Evolutionary conservation across 2,329 filamentous ascomycete species (phyloP), one percentile per base, ranked within the genome.

Genomic region (Amauroascus verrucosus): DNA sequence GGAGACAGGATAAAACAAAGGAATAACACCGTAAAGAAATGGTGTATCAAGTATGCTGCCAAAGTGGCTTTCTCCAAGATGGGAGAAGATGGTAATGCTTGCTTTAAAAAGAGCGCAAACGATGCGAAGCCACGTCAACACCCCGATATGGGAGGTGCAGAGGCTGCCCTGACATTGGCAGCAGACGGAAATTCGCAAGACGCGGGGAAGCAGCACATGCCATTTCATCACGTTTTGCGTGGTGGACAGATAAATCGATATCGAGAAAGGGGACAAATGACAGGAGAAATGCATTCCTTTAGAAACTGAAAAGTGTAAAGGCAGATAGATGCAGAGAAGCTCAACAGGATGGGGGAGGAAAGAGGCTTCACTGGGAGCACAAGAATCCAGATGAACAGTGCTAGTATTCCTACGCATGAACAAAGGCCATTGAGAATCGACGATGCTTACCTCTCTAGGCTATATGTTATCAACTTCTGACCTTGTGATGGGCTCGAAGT

Each of bases 301-400:
- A 38, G 4, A 9, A 18, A 38, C 14, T 38, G 22, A n/a, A 30
- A 18, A 40, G n/a, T 24, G 14, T 3, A 5, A 33, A 35, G 18
- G 30, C 4, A 33, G n/a, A n/a, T n/a, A n/a, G n/a, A n/a, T n/a
- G n/a, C n/a, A n/a, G n/a, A n/a, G n/a, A n/a, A n/a, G n/a, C 9
- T 16, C n/a, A 24, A 20, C 37, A 28, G 22, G 16, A 32, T 14
- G n/a, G 33, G 8, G 37, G 32, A 33, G 16, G 13, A 41, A 43
- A 30, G 4, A 5, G 16, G 24, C 32, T 30, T 20, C 20, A 22
- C 43, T 30, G 37, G 28, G 28, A 43, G 24, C 38, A 44, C 38
- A 51, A 26, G 28, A n/a, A 44, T 35, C 18, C 48, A 44, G 48
- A 51, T 44, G 48, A 51, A 44, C 48, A 33, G 14, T 14, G 24